Conservation (phyloP, 495 filamentous ascomycete species). For the Penicillium waksmanii region DNA sequence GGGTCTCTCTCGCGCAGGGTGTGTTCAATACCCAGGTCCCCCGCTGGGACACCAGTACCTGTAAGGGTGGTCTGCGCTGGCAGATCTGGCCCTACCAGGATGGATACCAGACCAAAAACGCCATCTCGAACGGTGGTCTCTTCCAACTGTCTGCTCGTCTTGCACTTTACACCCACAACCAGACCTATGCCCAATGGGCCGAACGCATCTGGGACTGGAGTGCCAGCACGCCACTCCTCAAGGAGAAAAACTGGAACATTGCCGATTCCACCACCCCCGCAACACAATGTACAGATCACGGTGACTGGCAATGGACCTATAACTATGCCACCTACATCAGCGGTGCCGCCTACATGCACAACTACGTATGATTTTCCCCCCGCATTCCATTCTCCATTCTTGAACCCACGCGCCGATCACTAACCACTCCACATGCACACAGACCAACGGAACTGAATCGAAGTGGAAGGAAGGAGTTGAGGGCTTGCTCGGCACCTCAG, state of each 20-base stretch:
- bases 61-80: conserved; percentile 81
- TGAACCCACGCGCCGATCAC: conserved; percentile 1
- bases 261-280: conserved; percentile 67
- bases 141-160: conserved; percentile 83
- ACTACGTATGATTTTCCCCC: conserved; percentile 48
- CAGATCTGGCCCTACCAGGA: conserved; percentile 82
- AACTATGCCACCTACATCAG: conserved; percentile 74
- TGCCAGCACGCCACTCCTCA: conserved; percentile 56
- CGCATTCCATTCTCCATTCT: neutral
- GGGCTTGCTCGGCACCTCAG: conserved; percentile 55
- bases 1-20: conserved; percentile 61
- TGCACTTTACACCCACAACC: conserved; percentile 73
- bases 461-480: conserved; percentile 62
- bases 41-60: conserved; percentile 70
- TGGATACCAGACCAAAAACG: conserved; percentile 82
- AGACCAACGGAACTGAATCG: conserved; percentile 43
- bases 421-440: conserved; percentile 18
- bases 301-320: conserved; percentile 74
- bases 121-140: conserved; percentile 76
- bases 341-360: conserved; percentile 79
- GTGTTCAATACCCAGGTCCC: conserved; percentile 68
- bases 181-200: conserved; percentile 78
- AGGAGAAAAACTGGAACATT: conserved; percentile 53
- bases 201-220: conserved; percentile 74
- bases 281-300: conserved; percentile 60